Base-by-base conservation (phyloP, 2,329 filamentous ascomycete species). In the Cytospora schulzeri region DNA sequence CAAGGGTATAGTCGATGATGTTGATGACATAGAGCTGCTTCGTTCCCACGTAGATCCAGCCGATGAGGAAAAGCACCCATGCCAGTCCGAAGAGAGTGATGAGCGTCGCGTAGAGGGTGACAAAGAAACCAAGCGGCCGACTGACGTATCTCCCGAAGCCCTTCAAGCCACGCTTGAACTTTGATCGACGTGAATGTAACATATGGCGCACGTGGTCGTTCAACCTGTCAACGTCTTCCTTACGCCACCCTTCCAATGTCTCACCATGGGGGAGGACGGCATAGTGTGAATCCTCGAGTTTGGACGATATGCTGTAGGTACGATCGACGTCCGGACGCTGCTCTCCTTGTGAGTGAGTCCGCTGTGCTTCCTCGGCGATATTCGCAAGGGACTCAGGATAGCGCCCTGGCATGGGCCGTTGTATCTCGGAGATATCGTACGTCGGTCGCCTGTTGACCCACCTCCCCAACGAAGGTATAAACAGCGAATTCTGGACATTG, bases 21-120 rank as follows among this genome's bases (percentile, higher is more conserved):
- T 91, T 87, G 70, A 91, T 85, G 45, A 85, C 75, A 68, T 91
- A 94, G 4, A 86, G 78, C 73, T 94, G 90, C 70, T 83, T 81
- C 33, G 86, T 85, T 24, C 90, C 91, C 24, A 94, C 89, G 68
- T 92, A 93, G 73, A 95, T 91, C 92, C 92, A 96, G 56, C 89
- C 91, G 73, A 96, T 96, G 62, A 96, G 80, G 77, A 94, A 95
- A n/a, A 96, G 83, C 1, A 96, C 92, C 92, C 92, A 96, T 0
- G 91, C 91, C 15, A 94, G 81, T 71, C 92, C 92, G 70, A 96
- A 96, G 0, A 93, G 80, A 0, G 92, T 95, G 70, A 96, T 93
- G 24, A 94, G 81, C 1, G 85, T 88, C 11, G 91, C 92, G 75
- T 96, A 96, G 4, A 96, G 77, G 0, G 91, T 95, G 65, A 96